phyloP scores from a whole-genome alignment of 768 basidiomycete species.

The Daedaleopsis nitida region DNA sequence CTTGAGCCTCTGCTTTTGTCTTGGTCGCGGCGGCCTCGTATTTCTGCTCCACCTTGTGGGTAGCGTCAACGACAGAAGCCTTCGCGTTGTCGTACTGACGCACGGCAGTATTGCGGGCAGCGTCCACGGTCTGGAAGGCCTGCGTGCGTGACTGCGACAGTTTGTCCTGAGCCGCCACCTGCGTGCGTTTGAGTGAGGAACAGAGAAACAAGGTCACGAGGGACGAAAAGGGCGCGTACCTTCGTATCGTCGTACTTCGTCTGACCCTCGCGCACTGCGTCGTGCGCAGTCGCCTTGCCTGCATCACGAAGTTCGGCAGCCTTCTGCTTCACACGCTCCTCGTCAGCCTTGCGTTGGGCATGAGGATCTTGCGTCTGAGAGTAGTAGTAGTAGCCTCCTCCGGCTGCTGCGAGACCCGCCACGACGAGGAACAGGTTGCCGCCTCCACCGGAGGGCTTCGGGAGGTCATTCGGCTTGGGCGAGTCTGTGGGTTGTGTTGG shows the following conservation, averaged over 20 bases:
- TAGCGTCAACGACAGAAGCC: constrained; percentile 26
- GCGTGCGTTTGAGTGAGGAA: not conserved
- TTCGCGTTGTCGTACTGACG: constrained; percentile 25
- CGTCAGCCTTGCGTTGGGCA: constrained; percentile 29
- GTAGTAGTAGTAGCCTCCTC: constrained; percentile 39
- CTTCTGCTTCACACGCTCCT: constrained; percentile 35
- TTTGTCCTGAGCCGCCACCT: constrained; percentile 31
- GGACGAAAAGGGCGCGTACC: constrained; percentile 28
- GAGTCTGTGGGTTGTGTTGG: constrained; percentile 28
- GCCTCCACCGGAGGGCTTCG: constrained; percentile 21
- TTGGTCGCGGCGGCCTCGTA: constrained; percentile 32
- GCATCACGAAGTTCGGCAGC: constrained; percentile 33
- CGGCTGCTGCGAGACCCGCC: constrained; percentile 33
- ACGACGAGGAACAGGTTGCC: constrained; percentile 33
- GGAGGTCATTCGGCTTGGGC: constrained; percentile 22
- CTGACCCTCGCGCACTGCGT: constrained; percentile 31
- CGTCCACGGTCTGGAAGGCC: constrained; percentile 29
- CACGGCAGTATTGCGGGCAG: constrained; percentile 29
- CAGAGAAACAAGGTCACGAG: not conserved
- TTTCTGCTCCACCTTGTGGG: constrained; percentile 32
- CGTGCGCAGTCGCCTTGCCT: constrained; percentile 34
- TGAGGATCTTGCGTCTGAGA: constrained; percentile 25
- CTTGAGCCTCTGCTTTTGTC: constrained; percentile 33
- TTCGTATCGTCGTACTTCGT: constrained; percentile 37
- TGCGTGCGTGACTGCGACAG: constrained; percentile 29